These are phyloP conservation scores for Calcarisporium arbuscula DNA, from an alignment of 2,329 filamentous ascomycete genomes.

Conservation along the genomic window DNA sequence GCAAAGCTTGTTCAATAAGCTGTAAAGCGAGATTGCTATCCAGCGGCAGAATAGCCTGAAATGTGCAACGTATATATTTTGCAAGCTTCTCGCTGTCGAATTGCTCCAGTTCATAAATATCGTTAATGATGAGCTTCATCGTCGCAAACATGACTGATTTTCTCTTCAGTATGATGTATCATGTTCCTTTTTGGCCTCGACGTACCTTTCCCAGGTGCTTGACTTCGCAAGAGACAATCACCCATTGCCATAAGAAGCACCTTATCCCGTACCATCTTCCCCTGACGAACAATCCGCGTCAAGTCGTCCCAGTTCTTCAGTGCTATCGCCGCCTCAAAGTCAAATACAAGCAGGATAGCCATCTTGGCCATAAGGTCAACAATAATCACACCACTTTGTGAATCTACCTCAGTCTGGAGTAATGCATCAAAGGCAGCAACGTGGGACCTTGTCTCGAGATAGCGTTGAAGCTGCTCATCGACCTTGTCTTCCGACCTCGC, in stretches of 20 bases:
- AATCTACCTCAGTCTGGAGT: constrained; percentile 31
- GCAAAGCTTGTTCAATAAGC: constrained; percentile 57
- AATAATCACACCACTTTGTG: constrained; percentile 35
- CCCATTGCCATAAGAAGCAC: constrained; percentile 56
- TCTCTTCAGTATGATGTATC: constrained; percentile 2
- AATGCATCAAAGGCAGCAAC: constrained; percentile 49
- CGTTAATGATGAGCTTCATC: constrained; percentile 63
- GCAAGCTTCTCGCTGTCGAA: constrained; percentile 57
- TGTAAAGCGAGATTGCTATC: constrained; percentile 50
- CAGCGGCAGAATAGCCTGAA: constrained; percentile 57
- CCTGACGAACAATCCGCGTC: constrained; percentile 49
- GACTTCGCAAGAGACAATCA: constrained; percentile 53
- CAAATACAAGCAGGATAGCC: constrained; percentile 63
- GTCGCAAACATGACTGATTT: constrained; percentile 41
- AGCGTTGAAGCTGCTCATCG: constrained; percentile 51
- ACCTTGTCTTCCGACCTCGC: constrained; percentile 45
- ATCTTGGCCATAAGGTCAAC: constrained; percentile 56
- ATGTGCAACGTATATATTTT: constrained; percentile 73
- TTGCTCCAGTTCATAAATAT: constrained; percentile 51
- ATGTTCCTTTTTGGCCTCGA: background rate
- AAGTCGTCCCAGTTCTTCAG: constrained; percentile 65
- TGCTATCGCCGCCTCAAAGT: constrained; percentile 68
- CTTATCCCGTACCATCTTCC: constrained; percentile 36
- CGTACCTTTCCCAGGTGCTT: constrained; percentile 44
- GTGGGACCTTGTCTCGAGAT: constrained; percentile 54